Evolutionary conservation across 75 land plant species (phyloP), one percentile per base, ranked within the genome.

Genomic region (Picea glauca): DNA sequence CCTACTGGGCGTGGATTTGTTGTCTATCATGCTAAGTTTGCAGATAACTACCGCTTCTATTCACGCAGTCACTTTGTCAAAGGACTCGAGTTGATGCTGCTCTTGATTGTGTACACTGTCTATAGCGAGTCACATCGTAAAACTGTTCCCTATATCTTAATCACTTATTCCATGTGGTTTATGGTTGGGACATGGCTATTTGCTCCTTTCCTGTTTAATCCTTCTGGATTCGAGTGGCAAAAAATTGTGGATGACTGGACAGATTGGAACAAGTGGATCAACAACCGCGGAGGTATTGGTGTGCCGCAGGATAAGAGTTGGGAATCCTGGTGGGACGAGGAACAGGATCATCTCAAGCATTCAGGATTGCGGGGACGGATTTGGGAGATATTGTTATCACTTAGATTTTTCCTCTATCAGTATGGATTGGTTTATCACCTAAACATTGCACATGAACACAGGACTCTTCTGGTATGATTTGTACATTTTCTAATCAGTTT

Each of bases 291-390:
- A 64, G 99, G 99, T 0, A 90, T 98, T 76, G 99, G 99, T 17
- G 89, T 95, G 32, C 66, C 79, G n/a, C 81, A 72, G 4, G 88
- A 91, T 68, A 95, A 83, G 81, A 98, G 99, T 81, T 98, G 99
- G 99, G 99, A 98, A 81, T 95, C 99, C 0, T 98, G 99, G 99
- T 98, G 99, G 99, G 93, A 93, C 38, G 88, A 76, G 81, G 99
- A 98, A 79, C 98, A 98, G 63, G 94, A 90, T 13, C 96, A 98
- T 78, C 80, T 98, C 64, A 90, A 89, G 60, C 32, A 85, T 59
- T 90, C 99, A 56, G 89, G 87, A 58, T 70, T 93, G 4, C 76
- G 82, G 23, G 99, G 98, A 11, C 83, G 92, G 38, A 60, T 92
- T 8, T 78, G 91, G 57, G 99, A 98, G 83, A 87, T 89, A 73